Base-by-base conservation (phyloP, 1,284 basidiomycete genomes). In the Phellopilus nigrolimitatus region DNA sequence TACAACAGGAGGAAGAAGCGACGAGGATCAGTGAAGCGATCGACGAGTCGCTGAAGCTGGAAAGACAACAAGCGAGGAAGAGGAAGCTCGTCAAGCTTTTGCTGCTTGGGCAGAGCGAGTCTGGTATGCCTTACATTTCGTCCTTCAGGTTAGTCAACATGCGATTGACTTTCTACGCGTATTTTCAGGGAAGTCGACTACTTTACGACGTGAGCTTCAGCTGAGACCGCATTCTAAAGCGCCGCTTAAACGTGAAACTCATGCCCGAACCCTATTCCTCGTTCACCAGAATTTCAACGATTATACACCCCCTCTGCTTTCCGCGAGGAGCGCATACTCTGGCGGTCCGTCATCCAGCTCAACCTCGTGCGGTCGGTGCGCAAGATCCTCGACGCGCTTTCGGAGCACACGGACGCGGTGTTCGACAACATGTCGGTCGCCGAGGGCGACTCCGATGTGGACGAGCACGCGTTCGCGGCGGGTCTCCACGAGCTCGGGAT, bases 261-360 rank as follows among this genome's bases (percentile, higher is more conserved):
- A 13, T n/a, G 24, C 15, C 40, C 17, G 10, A 27, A 24, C 47
- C 24, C 45, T 10, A n/a, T 39, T 34, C 47, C 52, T 38, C 49
- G 51, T 21, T 39, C 42, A 15, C 12, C 55, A 84, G 84, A 87
- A 61, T 85, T 86, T 56, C 81, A 84, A 61, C 64, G 84, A 7
- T 73, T 76, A 0, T 84, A 84, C 59, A 77, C 79, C 6, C 84
- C 82, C 0, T 69, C 68, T 17, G 74, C 78, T 51, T 84, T 85
- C 51, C 73, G 74, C 46, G 68, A 62, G 38, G 82, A 86, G 55
- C 71, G 76, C 17, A 61, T 69, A 0, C 72, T 77, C 9, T 87
- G 84, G 83, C 75, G 73, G 54, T 73, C 75, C 10, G 74, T 86
- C 49, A 74, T 86, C 25, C 80, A 86, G 56, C 74, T 86, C 39